Conservation (phyloP, 139 green algal genomes). For the Helicosporidium sp. region DNA sequence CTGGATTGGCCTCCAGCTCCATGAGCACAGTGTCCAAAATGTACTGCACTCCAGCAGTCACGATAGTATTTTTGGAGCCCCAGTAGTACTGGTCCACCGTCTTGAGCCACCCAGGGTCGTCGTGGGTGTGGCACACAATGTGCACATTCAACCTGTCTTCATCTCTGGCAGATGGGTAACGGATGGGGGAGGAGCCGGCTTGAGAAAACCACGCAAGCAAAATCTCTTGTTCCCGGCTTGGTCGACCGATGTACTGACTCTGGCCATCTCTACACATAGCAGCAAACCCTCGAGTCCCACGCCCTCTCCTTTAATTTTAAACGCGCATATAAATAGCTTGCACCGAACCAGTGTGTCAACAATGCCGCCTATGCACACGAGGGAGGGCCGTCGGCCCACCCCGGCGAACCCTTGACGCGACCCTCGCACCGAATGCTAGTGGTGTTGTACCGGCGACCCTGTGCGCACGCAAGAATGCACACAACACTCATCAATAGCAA, state of each 20-base stretch:
- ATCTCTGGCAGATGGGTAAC: constrained; percentile 6
- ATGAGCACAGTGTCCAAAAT: constrained; percentile 59
- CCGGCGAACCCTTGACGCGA: no score
- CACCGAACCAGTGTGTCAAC: no score
- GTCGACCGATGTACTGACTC: no score
- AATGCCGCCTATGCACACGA: no score
- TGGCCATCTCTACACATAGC: no score
- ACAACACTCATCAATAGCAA: no score
- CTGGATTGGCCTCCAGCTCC: constrained; percentile 31
- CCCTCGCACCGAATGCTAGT: no score
- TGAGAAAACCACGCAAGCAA: background rate
- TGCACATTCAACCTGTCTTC: constrained; percentile 51
- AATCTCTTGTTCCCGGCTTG: no score
- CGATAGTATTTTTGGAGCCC: constrained; percentile 51
- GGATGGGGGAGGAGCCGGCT: background rate
- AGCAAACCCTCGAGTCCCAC: background rate
- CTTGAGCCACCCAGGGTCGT: constrained; percentile 78
- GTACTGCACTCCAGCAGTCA: constrained; percentile 56
- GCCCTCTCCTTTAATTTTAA: background rate
- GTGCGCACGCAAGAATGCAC: no score
- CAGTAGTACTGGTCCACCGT: constrained; percentile 77
- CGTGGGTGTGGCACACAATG: constrained; percentile 64
- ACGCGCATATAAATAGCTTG: no score
- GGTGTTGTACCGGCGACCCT: no score
- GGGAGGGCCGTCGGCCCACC: no score